These are phyloP conservation scores for Pisolithus tinctorius DNA, from an alignment of 768 basidiomycete genomes.

Conservation along the genomic window DNA sequence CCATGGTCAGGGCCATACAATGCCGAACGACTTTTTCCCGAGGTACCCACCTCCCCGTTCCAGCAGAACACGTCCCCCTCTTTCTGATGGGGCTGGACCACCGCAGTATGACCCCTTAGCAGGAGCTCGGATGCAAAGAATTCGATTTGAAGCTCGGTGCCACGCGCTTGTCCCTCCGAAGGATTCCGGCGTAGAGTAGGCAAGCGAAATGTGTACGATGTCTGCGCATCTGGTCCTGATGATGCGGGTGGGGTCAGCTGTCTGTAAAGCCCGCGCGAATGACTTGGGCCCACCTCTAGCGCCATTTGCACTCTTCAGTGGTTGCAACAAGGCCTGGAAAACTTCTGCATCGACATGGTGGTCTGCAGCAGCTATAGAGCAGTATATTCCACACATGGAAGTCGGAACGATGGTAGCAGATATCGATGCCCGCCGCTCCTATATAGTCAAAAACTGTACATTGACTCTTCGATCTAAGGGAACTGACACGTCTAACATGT, in stretches of 20 bases:
- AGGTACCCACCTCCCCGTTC: slow-evolving; percentile 68
- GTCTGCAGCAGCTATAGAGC: slow-evolving; percentile 27
- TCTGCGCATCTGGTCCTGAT: slow-evolving; percentile 63
- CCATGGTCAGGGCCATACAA: not conserved
- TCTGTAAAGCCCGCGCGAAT: not conserved
- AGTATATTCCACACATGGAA: slow-evolving; percentile 69
- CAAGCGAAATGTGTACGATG: slow-evolving; percentile 20
- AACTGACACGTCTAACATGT: no score
- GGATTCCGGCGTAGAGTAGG: not conserved
- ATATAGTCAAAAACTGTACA: no score
- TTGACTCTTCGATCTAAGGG: no score
- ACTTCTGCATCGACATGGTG: slow-evolving; percentile 3
- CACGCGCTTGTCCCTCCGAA: not conserved
- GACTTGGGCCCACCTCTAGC: slow-evolving; percentile 43
- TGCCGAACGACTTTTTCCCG: not conserved
- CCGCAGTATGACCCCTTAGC: slow-evolving; percentile 50
- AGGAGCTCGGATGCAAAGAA: slow-evolving; percentile 75
- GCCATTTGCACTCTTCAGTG: slow-evolving; percentile 45
- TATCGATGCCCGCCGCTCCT: not conserved
- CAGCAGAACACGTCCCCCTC: slow-evolving; percentile 66
- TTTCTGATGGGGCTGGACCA: slow-evolving; percentile 63
- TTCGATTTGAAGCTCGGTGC: slow-evolving; percentile 27
- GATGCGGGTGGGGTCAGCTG: not conserved
- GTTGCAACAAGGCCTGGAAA: slow-evolving; percentile 20
- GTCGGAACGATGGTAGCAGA: not conserved